phyloP scores from a whole-genome alignment of 228 moss, liverwort and hornwort genomes.

The Sphagnum fallax region DNA sequence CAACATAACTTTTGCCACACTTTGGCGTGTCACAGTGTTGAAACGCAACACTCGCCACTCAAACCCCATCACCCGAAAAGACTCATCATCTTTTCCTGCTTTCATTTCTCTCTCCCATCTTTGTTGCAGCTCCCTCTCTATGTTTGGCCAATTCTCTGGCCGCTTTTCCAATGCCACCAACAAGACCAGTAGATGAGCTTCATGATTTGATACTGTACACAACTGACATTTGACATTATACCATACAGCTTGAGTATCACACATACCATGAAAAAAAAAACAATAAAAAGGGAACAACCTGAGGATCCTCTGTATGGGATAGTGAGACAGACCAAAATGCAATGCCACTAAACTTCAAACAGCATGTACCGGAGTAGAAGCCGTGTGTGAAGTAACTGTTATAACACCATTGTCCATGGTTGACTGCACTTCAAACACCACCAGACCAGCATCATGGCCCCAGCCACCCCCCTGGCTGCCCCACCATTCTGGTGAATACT shows the following conservation, averaged over 20 bases:
- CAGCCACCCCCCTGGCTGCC: constrained; percentile 87
- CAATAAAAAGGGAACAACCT: too few relatives aligned
- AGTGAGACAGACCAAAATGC: too few relatives aligned
- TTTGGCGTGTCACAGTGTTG: constrained; percentile 77
- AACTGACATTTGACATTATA: neutral
- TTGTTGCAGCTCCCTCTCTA: constrained; percentile 26
- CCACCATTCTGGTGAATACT: constrained; percentile 93
- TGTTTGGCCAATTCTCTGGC: constrained; percentile 29
- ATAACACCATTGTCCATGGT: constrained; percentile 60
- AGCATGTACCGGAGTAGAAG: constrained; percentile 56
- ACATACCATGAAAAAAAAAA: too few relatives aligned
- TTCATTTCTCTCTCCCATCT: constrained; percentile 18
- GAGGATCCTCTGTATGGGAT: too few relatives aligned
- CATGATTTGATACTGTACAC: neutral
- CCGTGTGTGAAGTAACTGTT: constrained; percentile 72
- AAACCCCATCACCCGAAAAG: constrained; percentile 40
- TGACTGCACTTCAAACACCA: constrained; percentile 57
- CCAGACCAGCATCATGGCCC: constrained; percentile 66
- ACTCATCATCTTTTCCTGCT: constrained; percentile 9
- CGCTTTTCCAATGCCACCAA: constrained; percentile 30
- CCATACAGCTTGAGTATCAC: too few relatives aligned
- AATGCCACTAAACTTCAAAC: neutral
- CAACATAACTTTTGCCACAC: constrained; percentile 85
- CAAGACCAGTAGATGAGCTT: neutral
- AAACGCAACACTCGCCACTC: constrained; percentile 97